Conservation (phyloP, 805 yeast genomes). For the Pichia cephalocereana region DNA sequence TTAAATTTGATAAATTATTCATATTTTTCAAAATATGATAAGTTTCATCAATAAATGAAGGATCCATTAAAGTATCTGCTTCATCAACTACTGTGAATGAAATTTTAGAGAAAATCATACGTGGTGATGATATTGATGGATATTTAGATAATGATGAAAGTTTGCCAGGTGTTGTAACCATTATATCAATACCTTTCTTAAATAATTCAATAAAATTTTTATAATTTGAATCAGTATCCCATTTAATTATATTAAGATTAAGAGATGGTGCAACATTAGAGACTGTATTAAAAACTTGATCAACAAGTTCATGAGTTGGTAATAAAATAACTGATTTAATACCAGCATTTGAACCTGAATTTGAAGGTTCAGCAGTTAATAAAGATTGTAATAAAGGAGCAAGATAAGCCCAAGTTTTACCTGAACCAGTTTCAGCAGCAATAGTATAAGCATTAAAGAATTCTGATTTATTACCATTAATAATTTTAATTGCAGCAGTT, state of each 20-base stretch:
- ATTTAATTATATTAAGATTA: constrained; percentile 40
- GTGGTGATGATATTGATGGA: constrained; percentile 24
- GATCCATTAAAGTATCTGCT: constrained; percentile 87
- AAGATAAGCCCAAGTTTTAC: constrained; percentile 89
- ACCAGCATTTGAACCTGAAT: constrained; percentile 26
- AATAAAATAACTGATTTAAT: constrained; percentile 69
- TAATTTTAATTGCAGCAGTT: constrained; percentile 57
- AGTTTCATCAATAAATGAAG: constrained; percentile 64
- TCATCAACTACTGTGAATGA: constrained; percentile 74
- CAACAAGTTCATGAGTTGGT: constrained; percentile 84
- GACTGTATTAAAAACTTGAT: constrained; percentile 55
- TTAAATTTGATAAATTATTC: constrained; percentile 46
- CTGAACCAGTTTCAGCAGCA: constrained; percentile 97
- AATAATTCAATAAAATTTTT: constrained; percentile 39
- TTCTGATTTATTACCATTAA: constrained; percentile 32
- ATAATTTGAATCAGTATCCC: constrained; percentile 56
- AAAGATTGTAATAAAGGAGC: constrained; percentile 66
- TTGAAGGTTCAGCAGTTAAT: constrained; percentile 35
- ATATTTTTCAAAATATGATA: constrained; percentile 41
- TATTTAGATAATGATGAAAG: constrained; percentile 29
- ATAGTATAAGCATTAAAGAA: constrained; percentile 57
- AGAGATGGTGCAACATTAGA: constrained; percentile 27
- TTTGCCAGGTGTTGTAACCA: constrained; percentile 83
- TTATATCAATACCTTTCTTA: constrained; percentile 56
- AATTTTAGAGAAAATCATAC: constrained; percentile 34